Percentiles rank a stretch among this genome's conserved stretches.
Evolutionary conservation across 2,329 filamentous ascomycete species (phyloP).

Genomic region (Penicillium sp.): DNA sequence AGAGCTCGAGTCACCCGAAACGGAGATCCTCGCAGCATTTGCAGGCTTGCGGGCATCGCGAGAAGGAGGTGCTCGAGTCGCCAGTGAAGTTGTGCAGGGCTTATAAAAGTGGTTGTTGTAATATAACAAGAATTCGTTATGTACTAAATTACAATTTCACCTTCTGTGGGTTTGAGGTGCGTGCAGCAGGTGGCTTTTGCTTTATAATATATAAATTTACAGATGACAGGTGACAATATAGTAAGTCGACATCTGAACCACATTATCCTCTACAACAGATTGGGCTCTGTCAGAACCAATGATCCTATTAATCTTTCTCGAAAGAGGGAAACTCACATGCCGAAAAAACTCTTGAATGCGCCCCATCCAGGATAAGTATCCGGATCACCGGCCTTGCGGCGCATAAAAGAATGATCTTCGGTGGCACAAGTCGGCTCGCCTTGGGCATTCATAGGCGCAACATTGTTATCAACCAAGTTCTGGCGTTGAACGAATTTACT

Average conservation of each 20-base stretch:
- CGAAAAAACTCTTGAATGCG: conserved; percentile 21
- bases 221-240: background rate
- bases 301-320: background rate
- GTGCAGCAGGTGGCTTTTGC: background rate
- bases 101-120: background rate
- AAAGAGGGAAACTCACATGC: conserved; percentile 3
- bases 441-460: background rate
- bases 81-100: background rate
- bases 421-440: conserved; percentile 20
- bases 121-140: background rate
- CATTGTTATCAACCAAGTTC: conserved; percentile 3
- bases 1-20: background rate
- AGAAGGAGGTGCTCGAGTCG: background rate
- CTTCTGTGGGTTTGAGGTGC: background rate
- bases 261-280: background rate
- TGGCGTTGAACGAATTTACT: conserved; percentile 16
- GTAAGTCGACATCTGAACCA: too few relatives aligned
- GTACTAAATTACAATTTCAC: background rate
- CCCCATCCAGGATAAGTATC: conserved; percentile 31
- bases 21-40: background rate
- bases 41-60: background rate
- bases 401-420: conserved; percentile 35
- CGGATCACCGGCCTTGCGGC: conserved; percentile 23
- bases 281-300: background rate
- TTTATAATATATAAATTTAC: background rate